These are phyloP conservation scores for Sisymbrium altissimum DNA, from an alignment of 345 rosid species.

Conservation along the genomic window DNA sequence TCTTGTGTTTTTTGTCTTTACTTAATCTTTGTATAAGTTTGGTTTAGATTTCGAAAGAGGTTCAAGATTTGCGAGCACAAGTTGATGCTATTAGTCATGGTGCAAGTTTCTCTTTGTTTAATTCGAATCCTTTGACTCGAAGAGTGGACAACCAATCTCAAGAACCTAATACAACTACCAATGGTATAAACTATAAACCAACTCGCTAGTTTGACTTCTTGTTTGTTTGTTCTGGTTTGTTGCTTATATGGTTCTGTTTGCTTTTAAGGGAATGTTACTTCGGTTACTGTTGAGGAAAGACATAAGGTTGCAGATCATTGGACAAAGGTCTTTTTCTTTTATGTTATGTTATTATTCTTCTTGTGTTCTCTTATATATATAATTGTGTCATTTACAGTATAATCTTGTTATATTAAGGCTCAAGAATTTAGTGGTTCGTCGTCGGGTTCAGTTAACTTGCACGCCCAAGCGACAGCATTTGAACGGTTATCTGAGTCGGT, in stretches of 20 bases:
- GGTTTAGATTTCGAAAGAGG: slow-evolving; percentile 78
- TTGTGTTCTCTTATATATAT: neutral
- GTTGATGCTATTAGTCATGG: slow-evolving; percentile 86
- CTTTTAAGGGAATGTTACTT: slow-evolving; percentile 25
- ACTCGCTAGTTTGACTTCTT: neutral
- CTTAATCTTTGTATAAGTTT: neutral
- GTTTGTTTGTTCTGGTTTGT: slow-evolving; percentile 4
- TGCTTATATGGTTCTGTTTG: neutral
- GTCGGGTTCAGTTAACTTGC: slow-evolving; percentile 41
- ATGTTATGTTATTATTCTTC: neutral
- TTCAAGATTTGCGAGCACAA: slow-evolving; percentile 82
- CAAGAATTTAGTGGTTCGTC: slow-evolving; percentile 39
- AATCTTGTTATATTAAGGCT: slow-evolving; percentile 13
- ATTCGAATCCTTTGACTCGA: slow-evolving; percentile 71
- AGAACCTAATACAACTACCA: slow-evolving; percentile 31
- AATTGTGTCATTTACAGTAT: neutral
- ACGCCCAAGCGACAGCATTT: slow-evolving; percentile 68
- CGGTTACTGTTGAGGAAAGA: slow-evolving; percentile 30
- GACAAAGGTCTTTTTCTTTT: slow-evolving; percentile 40
- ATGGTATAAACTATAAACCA: slow-evolving; percentile 35
- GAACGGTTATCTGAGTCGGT: slow-evolving; percentile 55
- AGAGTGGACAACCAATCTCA: slow-evolving; percentile 48
- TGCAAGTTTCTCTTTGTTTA: slow-evolving; percentile 61
- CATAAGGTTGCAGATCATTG: slow-evolving; percentile 26
- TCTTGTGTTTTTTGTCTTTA: neutral